Percentiles rank a stretch among this genome's conserved stretches.
These are phyloP conservation scores for Solanum hybrid DNA, from an alignment of 305 asterid genomes.

Conservation along the genomic window DNA sequence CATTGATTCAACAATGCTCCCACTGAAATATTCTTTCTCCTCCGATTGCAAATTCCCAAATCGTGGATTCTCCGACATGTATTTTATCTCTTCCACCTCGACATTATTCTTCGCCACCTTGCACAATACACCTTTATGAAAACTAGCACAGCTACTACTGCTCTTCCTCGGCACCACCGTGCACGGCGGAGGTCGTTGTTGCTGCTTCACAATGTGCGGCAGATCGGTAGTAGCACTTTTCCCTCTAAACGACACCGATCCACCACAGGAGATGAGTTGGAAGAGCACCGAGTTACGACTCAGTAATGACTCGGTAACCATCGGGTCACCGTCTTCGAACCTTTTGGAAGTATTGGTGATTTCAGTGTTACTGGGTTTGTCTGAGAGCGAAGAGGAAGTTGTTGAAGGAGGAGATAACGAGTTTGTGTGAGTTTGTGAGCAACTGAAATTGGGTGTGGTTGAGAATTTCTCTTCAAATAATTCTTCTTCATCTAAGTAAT, in stretches of 20 bases:
- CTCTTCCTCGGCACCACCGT: slow-evolving; percentile 38
- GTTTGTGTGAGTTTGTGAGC: slow-evolving; percentile 13
- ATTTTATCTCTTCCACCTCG: slow-evolving; percentile 43
- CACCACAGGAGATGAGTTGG: slow-evolving; percentile 76
- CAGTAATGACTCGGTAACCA: slow-evolving; percentile 34
- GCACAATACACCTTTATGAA: slow-evolving; percentile 44
- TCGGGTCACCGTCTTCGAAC: slow-evolving; percentile 46
- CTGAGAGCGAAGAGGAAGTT: slow-evolving; percentile 48
- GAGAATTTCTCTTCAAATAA: slow-evolving; percentile 27
- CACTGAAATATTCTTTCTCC: slow-evolving; percentile 80
- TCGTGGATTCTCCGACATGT: slow-evolving; percentile 87
- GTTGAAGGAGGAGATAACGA: slow-evolving; percentile 53
- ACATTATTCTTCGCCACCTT: slow-evolving; percentile 19
- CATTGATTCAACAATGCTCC: slow-evolving; percentile 69
- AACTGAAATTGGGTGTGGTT: slow-evolving; percentile 20
- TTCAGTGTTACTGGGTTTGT: slow-evolving; percentile 17
- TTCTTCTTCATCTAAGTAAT: slow-evolving; percentile 17
- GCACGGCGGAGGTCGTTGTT: not conserved
- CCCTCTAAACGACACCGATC: slow-evolving; percentile 47
- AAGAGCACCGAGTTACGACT: slow-evolving; percentile 59
- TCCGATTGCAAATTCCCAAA: slow-evolving; percentile 59
- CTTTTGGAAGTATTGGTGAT: slow-evolving; percentile 18
- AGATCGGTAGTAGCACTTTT: slow-evolving; percentile 32
- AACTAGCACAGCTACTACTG: slow-evolving; percentile 17
- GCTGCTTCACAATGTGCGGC: not conserved